A percentile compares a stretch with the other conserved stretches of the same genome.
phyloP scores from a whole-genome alignment of 2,329 filamentous ascomycete species.

The Cytospora piceicola region DNA sequence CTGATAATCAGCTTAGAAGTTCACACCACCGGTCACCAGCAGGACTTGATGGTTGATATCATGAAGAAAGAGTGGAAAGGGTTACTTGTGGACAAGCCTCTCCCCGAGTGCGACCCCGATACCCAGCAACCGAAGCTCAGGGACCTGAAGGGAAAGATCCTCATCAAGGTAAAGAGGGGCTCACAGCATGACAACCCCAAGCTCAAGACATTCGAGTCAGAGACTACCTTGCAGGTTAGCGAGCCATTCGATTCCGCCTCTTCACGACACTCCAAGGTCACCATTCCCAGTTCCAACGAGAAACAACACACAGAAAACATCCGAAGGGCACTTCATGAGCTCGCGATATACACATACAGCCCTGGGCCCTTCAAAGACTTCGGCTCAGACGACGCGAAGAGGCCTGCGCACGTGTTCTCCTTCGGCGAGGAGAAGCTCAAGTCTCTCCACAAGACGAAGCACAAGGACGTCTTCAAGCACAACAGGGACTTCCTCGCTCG shows the following conservation, averaged over 20 bases:
- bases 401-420: slow-evolving; percentile 76
- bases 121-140: slow-evolving; percentile 69
- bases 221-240: slow-evolving; percentile 36
- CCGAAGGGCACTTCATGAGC: slow-evolving; percentile 60
- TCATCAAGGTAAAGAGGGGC: slow-evolving; percentile 75
- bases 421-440: slow-evolving; percentile 80
- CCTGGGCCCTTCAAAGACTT: slow-evolving; percentile 73
- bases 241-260: slow-evolving; percentile 40
- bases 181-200: slow-evolving; percentile 38
- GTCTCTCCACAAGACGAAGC: slow-evolving; percentile 61
- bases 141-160: slow-evolving; percentile 76
- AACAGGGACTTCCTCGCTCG: slow-evolving; percentile 89
- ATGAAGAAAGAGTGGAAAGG: slow-evolving; percentile 87
- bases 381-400: slow-evolving; percentile 54
- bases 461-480: slow-evolving; percentile 79
- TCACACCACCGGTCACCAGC: slow-evolving; percentile 79
- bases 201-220: slow-evolving; percentile 23
- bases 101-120: slow-evolving; percentile 54
- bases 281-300: slow-evolving; percentile 5
- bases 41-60: slow-evolving; percentile 90
- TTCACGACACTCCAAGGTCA: slow-evolving; percentile 42
- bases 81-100: slow-evolving; percentile 66
- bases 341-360: slow-evolving; percentile 86
- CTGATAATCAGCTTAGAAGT: slow-evolving; percentile 93
- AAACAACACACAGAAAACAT: slow-evolving; percentile 44